Percentiles rank a stretch among this genome's conserved stretches.
phyloP scores from a whole-genome alignment of 495 filamentous ascomycete genomes.

The Penicillium samsonianum region DNA sequence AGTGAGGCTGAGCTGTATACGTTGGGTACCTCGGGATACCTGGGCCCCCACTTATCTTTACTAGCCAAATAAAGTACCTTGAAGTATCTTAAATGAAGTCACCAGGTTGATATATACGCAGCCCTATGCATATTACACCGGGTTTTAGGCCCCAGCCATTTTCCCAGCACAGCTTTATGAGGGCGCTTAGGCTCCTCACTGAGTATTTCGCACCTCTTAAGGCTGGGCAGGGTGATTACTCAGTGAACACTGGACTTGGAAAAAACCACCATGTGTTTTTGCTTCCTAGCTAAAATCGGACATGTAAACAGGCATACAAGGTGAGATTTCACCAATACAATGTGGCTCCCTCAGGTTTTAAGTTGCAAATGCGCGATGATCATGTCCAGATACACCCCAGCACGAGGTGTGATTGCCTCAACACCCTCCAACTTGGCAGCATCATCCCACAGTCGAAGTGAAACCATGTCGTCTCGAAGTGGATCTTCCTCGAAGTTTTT shows the following conservation, averaged over 20 bases:
- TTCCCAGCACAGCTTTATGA: not conserved
- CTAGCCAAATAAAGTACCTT: not conserved
- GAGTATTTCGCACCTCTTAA: not conserved
- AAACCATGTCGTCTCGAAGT: constrained; percentile 42
- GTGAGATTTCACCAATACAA: not conserved
- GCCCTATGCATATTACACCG: not conserved
- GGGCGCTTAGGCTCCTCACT: not conserved
- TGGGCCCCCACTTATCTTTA: not conserved
- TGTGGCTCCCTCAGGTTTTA: not conserved
- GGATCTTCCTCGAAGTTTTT: constrained; percentile 31
- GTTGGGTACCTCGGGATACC: constrained; percentile 2
- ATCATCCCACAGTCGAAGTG: constrained; percentile 47
- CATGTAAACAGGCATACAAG: not conserved
- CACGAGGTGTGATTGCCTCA: constrained; percentile 31
- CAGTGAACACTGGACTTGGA: not conserved
- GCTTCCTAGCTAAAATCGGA: not conserved
- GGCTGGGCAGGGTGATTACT: not conserved
- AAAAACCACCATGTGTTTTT: not conserved
- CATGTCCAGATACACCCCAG: constrained; percentile 33
- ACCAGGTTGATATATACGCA: not conserved
- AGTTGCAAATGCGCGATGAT: constrained; percentile 27
- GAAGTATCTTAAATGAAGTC: constrained; percentile 1
- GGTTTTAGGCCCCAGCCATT: not conserved
- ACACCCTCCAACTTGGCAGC: constrained; percentile 39
- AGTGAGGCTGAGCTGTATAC: constrained; percentile 15